These are phyloP conservation scores for Pichia insulana DNA, from an alignment of 805 yeast genomes.

Conservation along the genomic window DNA sequence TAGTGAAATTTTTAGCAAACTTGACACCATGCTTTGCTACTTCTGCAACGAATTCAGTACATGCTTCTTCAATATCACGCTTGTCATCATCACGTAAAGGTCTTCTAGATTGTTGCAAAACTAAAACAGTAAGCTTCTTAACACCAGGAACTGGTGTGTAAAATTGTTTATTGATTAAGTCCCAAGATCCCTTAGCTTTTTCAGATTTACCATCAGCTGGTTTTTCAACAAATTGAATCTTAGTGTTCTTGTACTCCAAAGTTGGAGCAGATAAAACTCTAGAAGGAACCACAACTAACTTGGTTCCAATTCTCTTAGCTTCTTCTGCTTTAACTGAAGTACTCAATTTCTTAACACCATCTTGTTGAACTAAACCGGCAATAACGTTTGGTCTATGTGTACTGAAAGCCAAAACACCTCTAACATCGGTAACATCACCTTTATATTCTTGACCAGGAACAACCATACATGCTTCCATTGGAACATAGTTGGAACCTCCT, in stretches of 20 bases:
- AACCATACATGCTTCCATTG: conserved; percentile 23
- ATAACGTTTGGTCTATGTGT: conserved; percentile 24
- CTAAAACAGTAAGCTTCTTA: conserved; percentile 13
- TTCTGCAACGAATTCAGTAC: conserved; percentile 13
- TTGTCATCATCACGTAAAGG: conserved; percentile 13
- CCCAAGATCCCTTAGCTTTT: conserved; percentile 20
- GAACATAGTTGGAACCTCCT: conserved; percentile 23
- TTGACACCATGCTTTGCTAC: conserved; percentile 16
- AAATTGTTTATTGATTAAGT: conserved; percentile 15
- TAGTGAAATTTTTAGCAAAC: conserved; percentile 8
- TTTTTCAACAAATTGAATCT: conserved; percentile 14
- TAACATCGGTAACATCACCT: conserved; percentile 23
- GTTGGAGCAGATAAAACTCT: conserved; percentile 20
- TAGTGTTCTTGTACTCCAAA: conserved; percentile 15
- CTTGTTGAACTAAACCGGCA: conserved; percentile 22
- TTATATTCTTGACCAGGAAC: conserved; percentile 24
- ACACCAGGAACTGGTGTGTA: conserved; percentile 13
- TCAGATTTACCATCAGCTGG: conserved; percentile 18
- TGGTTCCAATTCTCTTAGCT: conserved; percentile 16
- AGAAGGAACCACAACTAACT: conserved; percentile 23
- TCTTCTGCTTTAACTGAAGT: conserved; percentile 7
- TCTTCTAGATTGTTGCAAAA: conserved; percentile 11
- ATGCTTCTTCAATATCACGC: conserved; percentile 12
- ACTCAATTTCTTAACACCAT: conserved; percentile 18
- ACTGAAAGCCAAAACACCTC: conserved; percentile 24